phyloP scores from a whole-genome alignment of 148 eudicot species.

The Chenopodium formosanum region DNA sequence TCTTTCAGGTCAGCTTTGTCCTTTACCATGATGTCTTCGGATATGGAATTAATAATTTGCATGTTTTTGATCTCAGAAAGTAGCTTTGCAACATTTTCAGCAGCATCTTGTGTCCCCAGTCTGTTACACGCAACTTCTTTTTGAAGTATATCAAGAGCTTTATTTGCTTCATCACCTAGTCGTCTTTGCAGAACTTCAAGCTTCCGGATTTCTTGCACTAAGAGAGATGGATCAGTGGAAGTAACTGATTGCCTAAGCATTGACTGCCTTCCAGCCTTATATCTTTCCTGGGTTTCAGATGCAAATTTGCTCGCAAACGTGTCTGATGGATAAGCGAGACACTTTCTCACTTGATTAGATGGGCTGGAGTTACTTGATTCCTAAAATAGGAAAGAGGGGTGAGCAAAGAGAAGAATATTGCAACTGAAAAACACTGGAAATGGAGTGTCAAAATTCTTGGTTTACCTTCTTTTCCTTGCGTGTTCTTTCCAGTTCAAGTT shows the following conservation, averaged over 20 bases:
- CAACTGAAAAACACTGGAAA: background rate
- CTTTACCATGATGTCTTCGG: conserved; percentile 49
- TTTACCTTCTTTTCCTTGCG: conserved; percentile 72
- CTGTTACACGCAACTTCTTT: conserved; percentile 78
- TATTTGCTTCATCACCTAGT: conserved; percentile 96
- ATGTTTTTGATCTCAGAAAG: conserved; percentile 76
- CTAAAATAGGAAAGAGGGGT: conserved; percentile 33
- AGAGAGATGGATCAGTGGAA: conserved; percentile 65
- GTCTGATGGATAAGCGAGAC: conserved; percentile 56
- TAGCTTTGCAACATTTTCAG: conserved; percentile 76
- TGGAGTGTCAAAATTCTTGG: background rate
- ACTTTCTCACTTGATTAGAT: conserved; percentile 60
- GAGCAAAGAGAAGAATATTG: background rate
- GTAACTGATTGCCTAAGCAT: conserved; percentile 59
- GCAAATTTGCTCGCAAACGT: conserved; percentile 26
- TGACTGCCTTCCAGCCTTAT: conserved; percentile 42
- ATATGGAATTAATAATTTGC: conserved; percentile 45
- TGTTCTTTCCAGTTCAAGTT: conserved; percentile 76
- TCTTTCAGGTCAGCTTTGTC: conserved; percentile 72
- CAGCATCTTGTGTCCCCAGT: conserved; percentile 68
- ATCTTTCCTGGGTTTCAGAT: conserved; percentile 35
- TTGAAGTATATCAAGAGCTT: conserved; percentile 83
- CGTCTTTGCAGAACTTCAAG: conserved; percentile 87
- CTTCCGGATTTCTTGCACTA: conserved; percentile 81
- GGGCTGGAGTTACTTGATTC: conserved; percentile 50